These are phyloP conservation scores for Coprinopsis marcescibilis DNA, from an alignment of 768 basidiomycete genomes.

Conservation along the genomic window DNA sequence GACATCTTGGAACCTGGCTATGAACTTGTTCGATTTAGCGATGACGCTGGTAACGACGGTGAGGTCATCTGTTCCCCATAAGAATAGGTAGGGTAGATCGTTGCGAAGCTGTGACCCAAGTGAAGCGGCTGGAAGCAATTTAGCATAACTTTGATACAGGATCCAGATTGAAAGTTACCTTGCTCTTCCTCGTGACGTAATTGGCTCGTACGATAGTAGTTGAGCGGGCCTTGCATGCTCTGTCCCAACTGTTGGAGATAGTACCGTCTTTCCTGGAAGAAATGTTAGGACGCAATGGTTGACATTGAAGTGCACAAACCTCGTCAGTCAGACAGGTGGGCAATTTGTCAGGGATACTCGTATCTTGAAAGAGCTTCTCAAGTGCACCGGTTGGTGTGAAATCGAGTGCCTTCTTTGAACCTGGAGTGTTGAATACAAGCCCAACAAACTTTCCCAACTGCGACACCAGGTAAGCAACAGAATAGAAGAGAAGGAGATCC, in stretches of 20 bases:
- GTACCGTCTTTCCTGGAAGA: slow-evolving; percentile 47
- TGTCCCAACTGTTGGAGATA: slow-evolving; percentile 41
- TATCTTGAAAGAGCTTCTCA: slow-evolving; percentile 19
- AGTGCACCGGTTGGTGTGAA: slow-evolving; percentile 22
- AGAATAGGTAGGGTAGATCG: slow-evolving; percentile 53
- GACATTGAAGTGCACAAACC: not conserved
- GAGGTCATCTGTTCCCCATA: slow-evolving; percentile 53
- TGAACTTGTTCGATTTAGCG: slow-evolving; percentile 40
- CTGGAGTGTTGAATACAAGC: slow-evolving; percentile 21
- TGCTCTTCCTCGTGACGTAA: slow-evolving; percentile 63
- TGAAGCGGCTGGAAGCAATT: slow-evolving; percentile 29
- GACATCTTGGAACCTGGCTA: slow-evolving; percentile 44
- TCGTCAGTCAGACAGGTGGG: slow-evolving; percentile 6
- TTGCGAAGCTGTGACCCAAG: slow-evolving; percentile 37
- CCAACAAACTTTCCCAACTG: slow-evolving; percentile 33
- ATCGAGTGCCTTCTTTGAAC: slow-evolving; percentile 5
- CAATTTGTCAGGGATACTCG: slow-evolving; percentile 6
- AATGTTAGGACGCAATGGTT: not conserved
- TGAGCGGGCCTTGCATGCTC: slow-evolving; percentile 67
- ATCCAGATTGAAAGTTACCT: slow-evolving; percentile 23
- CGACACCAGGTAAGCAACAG: not conserved
- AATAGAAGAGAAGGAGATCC: not conserved
- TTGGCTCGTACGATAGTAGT: slow-evolving; percentile 65
- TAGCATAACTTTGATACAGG: slow-evolving; percentile 4
- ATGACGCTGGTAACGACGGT: slow-evolving; percentile 40